These are phyloP conservation scores for Scheffersomyces illinoinensis DNA, from an alignment of 1,139 yeast species.

Conservation along the genomic window DNA sequence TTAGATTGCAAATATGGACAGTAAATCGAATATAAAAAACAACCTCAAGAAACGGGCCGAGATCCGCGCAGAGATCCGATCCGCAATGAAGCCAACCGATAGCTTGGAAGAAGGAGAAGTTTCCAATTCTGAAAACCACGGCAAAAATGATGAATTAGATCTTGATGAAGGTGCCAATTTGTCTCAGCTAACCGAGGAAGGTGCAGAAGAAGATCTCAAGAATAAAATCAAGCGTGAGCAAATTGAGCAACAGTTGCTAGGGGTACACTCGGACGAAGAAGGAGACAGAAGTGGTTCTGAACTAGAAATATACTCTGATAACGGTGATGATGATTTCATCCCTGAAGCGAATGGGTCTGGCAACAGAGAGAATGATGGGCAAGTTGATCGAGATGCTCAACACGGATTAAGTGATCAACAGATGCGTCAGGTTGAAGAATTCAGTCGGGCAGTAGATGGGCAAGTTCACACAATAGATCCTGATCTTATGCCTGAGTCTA, in stretches of 20 bases:
- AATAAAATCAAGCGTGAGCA: not conserved
- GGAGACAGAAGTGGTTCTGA: not conserved
- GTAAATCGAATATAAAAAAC: no score
- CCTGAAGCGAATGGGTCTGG: not conserved
- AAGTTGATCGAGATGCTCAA: not conserved
- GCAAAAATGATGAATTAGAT: not conserved
- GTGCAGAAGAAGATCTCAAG: not conserved
- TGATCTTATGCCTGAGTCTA: not conserved
- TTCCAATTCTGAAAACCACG: not conserved
- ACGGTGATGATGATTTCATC: not conserved
- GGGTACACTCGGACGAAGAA: not conserved
- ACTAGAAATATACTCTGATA: not conserved
- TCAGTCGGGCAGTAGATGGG: not conserved
- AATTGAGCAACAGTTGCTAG: not conserved
- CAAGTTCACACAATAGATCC: not conserved
- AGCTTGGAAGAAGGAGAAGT: not conserved
- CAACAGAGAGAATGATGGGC: not conserved
- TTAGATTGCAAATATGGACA: not conserved
- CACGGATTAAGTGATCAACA: not conserved
- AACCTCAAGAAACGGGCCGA: slow-evolving; percentile 2
- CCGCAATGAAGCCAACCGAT: not conserved
- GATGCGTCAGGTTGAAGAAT: not conserved
- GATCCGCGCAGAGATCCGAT: slow-evolving; percentile 3
- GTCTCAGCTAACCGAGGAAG: not conserved
- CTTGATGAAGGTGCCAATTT: not conserved